Conservation (phyloP, 257 asterid genomes). For the Ocimum tenuiflorum region DNA sequence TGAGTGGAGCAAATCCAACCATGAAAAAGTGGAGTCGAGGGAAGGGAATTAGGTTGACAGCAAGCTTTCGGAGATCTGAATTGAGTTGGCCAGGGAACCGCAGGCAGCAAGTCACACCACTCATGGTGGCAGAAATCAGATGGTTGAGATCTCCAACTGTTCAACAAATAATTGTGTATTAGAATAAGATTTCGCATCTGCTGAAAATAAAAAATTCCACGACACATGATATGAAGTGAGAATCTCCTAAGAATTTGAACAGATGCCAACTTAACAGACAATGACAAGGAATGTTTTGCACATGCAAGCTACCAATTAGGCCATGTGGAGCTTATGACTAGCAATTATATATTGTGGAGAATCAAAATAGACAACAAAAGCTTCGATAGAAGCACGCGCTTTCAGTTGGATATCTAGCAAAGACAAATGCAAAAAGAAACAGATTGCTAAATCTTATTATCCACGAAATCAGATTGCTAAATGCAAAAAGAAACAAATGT, state of each 20-base stretch:
- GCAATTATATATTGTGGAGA: not conserved
- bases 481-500: not conserved
- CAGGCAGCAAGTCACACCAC: slow-evolving; percentile 50
- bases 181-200: not conserved
- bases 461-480: not conserved
- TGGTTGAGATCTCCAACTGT: slow-evolving; percentile 48
- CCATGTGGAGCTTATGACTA: not conserved
- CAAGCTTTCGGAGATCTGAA: slow-evolving; percentile 44
- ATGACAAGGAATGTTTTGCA: not conserved
- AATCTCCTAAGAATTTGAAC: slow-evolving; percentile 7
- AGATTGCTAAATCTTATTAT: too few relatives aligned
- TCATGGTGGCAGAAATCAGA: slow-evolving; percentile 51
- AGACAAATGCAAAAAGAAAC: too few relatives aligned
- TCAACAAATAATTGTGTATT: not conserved
- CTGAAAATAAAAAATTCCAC: not conserved
- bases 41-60: slow-evolving; percentile 41
- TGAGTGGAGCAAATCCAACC: slow-evolving; percentile 45
- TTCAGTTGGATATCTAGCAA: not conserved
- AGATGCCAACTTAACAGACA: not conserved
- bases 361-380: too few relatives aligned
- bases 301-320: not conserved
- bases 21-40: slow-evolving; percentile 43
- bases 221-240: not conserved
- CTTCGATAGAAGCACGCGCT: too few relatives aligned
- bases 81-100: slow-evolving; percentile 43